These are phyloP conservation scores for Solanum piurae DNA, from an alignment of 257 asterid genomes.

Conservation along the genomic window DNA sequence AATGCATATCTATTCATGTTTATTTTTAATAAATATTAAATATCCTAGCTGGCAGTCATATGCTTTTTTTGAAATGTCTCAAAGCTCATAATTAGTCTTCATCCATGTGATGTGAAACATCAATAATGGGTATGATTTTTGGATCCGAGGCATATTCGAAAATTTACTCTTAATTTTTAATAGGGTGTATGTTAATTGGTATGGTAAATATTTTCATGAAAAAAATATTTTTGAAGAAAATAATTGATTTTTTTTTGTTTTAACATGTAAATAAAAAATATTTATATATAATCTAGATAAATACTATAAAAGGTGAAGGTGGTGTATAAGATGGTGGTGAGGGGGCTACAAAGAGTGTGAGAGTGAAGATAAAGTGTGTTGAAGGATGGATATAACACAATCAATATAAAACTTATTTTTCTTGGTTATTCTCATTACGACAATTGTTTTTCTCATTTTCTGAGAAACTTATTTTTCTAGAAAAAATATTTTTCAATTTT, in stretches of 20 bases:
- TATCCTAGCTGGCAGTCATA: slow-evolving; percentile 34
- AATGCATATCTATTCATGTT: not conserved
- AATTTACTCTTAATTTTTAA: not conserved
- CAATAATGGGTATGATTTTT: not conserved
- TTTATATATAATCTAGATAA: not conserved
- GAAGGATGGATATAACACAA: not conserved
- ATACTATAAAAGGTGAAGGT: not conserved
- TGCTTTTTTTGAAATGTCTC: slow-evolving; percentile 23
- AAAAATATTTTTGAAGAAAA: too few relatives aligned
- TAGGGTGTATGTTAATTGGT: not conserved
- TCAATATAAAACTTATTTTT: not conserved
- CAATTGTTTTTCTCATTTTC: too few relatives aligned
- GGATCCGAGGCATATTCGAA: not conserved
- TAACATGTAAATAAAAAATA: too few relatives aligned
- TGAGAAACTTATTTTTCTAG: too few relatives aligned
- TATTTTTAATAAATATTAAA: not conserved
- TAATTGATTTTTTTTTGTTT: too few relatives aligned
- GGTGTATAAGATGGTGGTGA: too few relatives aligned
- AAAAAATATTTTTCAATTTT: too few relatives aligned
- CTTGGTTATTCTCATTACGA: too few relatives aligned
- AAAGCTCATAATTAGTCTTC: slow-evolving; percentile 22
- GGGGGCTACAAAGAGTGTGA: too few relatives aligned
- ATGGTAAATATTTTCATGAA: too few relatives aligned
- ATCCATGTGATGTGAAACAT: slow-evolving; percentile 13
- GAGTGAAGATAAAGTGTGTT: not conserved